phyloP scores from a whole-genome alignment of 2,329 filamentous ascomycete genomes.

The Apiospora aurea region DNA sequence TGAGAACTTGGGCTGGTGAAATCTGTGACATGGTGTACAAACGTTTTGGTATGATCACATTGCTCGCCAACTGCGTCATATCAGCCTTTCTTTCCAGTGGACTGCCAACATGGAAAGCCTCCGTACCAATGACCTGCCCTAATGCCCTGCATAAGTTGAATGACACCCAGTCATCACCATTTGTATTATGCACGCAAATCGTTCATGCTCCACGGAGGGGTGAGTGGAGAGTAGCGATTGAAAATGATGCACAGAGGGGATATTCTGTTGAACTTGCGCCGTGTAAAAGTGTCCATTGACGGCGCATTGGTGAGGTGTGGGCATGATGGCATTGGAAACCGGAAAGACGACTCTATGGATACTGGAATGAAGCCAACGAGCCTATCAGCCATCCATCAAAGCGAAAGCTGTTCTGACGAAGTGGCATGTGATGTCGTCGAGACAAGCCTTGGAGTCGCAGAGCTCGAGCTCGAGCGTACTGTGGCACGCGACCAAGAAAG shows the following conservation, averaged over 20 bases:
- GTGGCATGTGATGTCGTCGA: neutral
- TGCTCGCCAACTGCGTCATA: no score
- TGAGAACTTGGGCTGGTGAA: neutral
- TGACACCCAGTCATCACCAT: neutral
- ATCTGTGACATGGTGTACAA: no score
- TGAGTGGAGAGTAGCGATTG: neutral
- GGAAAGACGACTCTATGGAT: no score
- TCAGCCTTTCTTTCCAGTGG: neutral
- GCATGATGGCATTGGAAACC: neutral
- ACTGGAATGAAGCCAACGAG: neutral
- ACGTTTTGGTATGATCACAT: no score
- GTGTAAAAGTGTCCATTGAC: neutral
- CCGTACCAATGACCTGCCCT: neutral
- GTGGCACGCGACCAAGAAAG: neutral
- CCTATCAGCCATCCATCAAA: neutral
- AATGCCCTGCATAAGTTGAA: neutral
- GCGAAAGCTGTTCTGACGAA: neutral
- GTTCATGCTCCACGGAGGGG: constrained; percentile 2
- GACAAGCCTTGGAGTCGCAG: neutral
- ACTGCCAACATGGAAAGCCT: neutral
- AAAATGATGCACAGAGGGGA: neutral
- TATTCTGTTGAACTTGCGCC: neutral
- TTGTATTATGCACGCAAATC: neutral
- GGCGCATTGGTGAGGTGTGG: neutral
- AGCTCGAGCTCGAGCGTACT: neutral